A percentile compares a stretch with the other conserved stretches of the same genome.
Evolutionary conservation across 441 rosid genomes (phyloP).

Genomic region (Erysimum pusillum): DNA sequence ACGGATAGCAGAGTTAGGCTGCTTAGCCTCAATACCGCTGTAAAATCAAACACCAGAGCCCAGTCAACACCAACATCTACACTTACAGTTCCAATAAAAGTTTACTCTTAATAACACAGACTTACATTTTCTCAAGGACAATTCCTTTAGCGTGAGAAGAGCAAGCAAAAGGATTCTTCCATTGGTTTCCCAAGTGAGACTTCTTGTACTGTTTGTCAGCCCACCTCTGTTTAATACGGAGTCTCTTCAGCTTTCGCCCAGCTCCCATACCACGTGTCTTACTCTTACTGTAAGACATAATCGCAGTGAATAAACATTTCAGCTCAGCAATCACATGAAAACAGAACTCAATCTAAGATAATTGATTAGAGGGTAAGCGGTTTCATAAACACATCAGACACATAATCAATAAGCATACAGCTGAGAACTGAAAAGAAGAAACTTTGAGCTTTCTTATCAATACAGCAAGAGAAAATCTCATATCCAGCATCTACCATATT

Average conservation of each 20-base stretch:
- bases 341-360: not conserved
- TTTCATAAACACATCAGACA: not conserved
- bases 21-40: constrained; percentile 73
- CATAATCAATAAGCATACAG: not conserved
- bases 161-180: constrained; percentile 69
- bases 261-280: constrained; percentile 76
- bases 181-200: constrained; percentile 60
- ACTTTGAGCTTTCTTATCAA: not conserved
- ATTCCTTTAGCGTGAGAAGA: constrained; percentile 68
- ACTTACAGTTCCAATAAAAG: not conserved
- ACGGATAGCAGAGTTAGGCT: constrained; percentile 71
- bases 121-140: constrained; percentile 65
- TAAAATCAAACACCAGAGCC: constrained; percentile 1
- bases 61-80: not conserved
- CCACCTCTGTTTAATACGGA: constrained; percentile 60
- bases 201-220: constrained; percentile 66
- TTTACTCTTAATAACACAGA: not conserved
- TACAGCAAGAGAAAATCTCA: not conserved
- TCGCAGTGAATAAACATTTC: not conserved
- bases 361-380: not conserved
- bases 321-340: not conserved
- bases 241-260: constrained; percentile 59
- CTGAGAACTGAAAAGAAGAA: not conserved
- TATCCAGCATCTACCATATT: not conserved
- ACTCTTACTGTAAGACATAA: constrained; percentile 43